Evolutionary conservation across 495 filamentous ascomycete species (phyloP).

Genomic region (Annulohypoxylon stygium): DNA sequence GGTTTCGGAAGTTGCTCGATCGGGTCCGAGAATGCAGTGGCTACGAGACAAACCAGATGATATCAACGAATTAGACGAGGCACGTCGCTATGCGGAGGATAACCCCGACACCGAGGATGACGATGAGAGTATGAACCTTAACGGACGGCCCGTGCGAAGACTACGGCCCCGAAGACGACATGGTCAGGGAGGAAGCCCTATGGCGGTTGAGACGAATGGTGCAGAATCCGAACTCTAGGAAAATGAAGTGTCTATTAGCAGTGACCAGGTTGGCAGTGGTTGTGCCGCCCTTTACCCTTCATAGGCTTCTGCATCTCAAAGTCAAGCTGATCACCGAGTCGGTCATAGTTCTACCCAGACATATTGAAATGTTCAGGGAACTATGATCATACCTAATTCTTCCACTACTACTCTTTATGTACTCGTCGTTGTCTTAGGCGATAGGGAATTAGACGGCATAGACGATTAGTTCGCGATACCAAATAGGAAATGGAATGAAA

Average conservation of each 20-base stretch:
- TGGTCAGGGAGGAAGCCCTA: conserved; percentile 65
- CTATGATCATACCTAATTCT: conserved; percentile 15
- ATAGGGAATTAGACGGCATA: conserved; percentile 23
- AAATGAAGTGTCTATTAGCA: conserved; percentile 3
- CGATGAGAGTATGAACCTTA: conserved; percentile 60
- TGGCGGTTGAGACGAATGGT: conserved; percentile 64
- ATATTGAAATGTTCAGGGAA: conserved; percentile 7
- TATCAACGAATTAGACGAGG: conserved; percentile 86
- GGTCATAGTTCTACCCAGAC: not conserved
- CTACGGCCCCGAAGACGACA: conserved; percentile 54
- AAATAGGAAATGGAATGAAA: conserved; percentile 37
- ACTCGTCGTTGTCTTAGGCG: conserved; percentile 14
- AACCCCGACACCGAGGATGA: conserved; percentile 61
- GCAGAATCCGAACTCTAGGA: conserved; percentile 62
- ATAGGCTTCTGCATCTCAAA: conserved; percentile 7
- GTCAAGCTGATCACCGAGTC: conserved; percentile 1
- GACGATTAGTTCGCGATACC: conserved; percentile 32
- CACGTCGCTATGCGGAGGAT: conserved; percentile 66
- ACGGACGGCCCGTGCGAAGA: conserved; percentile 53
- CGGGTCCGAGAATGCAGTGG: conserved; percentile 97
- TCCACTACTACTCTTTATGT: conserved; percentile 16
- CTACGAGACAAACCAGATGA: conserved; percentile 85
- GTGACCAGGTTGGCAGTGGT: conserved; percentile 15
- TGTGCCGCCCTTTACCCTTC: not conserved
- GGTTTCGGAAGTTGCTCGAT: conserved; percentile 86